Evolutionary conservation across 768 basidiomycete species (phyloP), one percentile per base, ranked within the genome.

Genomic region (Pleurotus djamor): DNA sequence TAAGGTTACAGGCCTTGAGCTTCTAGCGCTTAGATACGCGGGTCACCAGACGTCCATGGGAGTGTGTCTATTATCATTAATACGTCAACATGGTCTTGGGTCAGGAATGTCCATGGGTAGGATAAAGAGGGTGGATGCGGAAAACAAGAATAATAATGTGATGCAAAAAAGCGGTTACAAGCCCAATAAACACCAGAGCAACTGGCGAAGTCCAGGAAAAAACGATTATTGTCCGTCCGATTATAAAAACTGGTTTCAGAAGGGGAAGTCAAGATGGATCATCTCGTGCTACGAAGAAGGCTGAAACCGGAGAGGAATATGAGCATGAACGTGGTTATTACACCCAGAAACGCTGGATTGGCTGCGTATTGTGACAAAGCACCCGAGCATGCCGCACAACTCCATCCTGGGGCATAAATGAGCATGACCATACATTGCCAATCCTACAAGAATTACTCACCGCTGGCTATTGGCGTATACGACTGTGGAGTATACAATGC

Each of bases 401-500:
- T 68, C 86, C 86, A 88, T 16, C 84, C 86, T 87, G 57, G 21
- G 48, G 41, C 21, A 47, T 41, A 47, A 41, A 34, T 14, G 2
- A 16, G 6, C 12, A 48, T 5, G 44, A 41, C 50, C 1, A 28
- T 28, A 28, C 21, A 28, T 28, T 28, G 21, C 21, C 21, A 28
- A 28, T 28, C 21, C 21, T 28, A 51, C 0, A 34, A 36, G 16
- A 50, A 60, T 5, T 35, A 68, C 77, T 64, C 49, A 79, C 80
- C 79, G 76, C 83, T 79, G 10, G 79, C 69, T 6, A 93, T 67
- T 4, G 85, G 79, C 0, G 88, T 91, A 69, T 94, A 93, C 12
- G 79, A 17, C 65, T 83, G 82, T 0, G 94, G 92, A 0, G 86
- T 85, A 67, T 96, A 97, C 66, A 97, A 72, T 45, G 92, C 93